Conservation (phyloP, 2,329 filamentous ascomycete species). For the Immersiporthe knoxdaviesiana region DNA sequence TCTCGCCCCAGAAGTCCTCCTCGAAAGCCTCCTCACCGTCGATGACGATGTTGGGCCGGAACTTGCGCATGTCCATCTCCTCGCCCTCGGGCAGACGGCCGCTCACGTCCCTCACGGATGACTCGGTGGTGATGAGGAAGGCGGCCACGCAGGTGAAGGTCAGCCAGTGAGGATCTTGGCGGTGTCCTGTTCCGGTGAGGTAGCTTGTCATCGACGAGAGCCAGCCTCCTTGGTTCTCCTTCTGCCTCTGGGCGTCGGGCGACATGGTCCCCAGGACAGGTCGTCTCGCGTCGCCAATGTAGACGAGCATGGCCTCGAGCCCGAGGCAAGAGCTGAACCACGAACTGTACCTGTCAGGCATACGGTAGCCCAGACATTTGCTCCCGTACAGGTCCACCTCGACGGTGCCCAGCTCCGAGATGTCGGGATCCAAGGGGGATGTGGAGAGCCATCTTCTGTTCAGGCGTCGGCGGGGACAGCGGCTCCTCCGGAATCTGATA, state of each 20-base stretch:
- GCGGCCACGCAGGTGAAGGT: conserved; percentile 77
- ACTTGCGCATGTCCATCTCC: conserved; percentile 66
- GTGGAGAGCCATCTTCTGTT: conserved; percentile 47
- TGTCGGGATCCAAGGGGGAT: conserved; percentile 62
- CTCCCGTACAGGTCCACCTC: conserved; percentile 64
- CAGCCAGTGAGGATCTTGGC: conserved; percentile 52
- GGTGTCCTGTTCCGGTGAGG: conserved; percentile 33
- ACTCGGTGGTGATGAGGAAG: conserved; percentile 71
- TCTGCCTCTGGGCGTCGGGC: conserved; percentile 32
- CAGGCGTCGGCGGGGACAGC: conserved; percentile 43
- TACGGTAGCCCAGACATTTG: conserved; percentile 61
- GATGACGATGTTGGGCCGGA: conserved; percentile 74
- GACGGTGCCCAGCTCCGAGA: conserved; percentile 48
- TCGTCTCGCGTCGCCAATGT: conserved; percentile 64
- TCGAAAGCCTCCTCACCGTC: conserved; percentile 64
- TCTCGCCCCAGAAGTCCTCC: conserved; percentile 73
- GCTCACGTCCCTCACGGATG: conserved; percentile 70
- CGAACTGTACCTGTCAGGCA: conserved; percentile 61
- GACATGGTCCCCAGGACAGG: conserved; percentile 64
- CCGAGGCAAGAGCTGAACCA: conserved; percentile 74
- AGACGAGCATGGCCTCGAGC: conserved; percentile 63
- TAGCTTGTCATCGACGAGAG: conserved; percentile 41
- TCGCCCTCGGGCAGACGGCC: conserved; percentile 53
- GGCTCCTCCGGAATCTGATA: conserved; percentile 46
- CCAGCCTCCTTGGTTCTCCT: conserved; percentile 38